phyloP scores from a whole-genome alignment of 495 filamentous ascomycete species.

The Hypomontagnella monticulosa region DNA sequence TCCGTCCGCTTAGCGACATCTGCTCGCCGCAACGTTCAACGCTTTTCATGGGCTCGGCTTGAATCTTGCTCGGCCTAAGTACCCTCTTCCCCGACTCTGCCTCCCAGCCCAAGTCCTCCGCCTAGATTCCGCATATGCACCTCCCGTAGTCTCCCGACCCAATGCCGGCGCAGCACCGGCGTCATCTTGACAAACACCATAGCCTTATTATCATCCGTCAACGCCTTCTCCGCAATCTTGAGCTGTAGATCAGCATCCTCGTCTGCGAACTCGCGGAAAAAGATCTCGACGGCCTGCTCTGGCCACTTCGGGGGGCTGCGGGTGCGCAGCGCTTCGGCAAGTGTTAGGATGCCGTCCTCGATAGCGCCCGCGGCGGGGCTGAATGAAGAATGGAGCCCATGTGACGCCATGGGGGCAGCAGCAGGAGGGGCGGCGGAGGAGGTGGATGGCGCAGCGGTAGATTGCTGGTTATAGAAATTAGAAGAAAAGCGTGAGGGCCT shows the following conservation, averaged over 20 bases:
- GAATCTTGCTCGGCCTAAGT: constrained; percentile 18
- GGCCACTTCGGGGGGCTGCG: constrained; percentile 49
- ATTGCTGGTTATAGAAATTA: constrained; percentile 43
- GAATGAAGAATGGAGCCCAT: constrained; percentile 15
- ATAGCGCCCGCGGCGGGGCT: constrained; percentile 24
- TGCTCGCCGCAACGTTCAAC: no score
- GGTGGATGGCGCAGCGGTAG: constrained; percentile 17
- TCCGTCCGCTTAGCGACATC: no score
- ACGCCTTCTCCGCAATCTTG: constrained; percentile 61
- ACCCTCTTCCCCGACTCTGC: constrained; percentile 44
- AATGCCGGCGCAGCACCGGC: constrained; percentile 52
- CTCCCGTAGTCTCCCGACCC: constrained; percentile 58
- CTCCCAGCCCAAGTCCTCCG: constrained; percentile 37
- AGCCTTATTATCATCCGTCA: constrained; percentile 63
- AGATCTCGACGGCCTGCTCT: constrained; percentile 60
- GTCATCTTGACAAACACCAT: constrained; percentile 66
- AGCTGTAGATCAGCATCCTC: constrained; percentile 61
- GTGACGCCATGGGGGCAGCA: constrained; percentile 13
- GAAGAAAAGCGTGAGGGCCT: constrained; percentile 47
- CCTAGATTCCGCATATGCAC: constrained; percentile 54
- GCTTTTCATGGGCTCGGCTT: no score
- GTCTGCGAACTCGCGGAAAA: constrained; percentile 58
- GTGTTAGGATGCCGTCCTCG: constrained; percentile 44
- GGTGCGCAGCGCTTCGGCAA: constrained; percentile 50
- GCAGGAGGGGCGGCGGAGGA: constrained; percentile 14